Base-by-base conservation (phyloP, 768 basidiomycete genomes). In the Hypsizygus marmoreus region DNA sequence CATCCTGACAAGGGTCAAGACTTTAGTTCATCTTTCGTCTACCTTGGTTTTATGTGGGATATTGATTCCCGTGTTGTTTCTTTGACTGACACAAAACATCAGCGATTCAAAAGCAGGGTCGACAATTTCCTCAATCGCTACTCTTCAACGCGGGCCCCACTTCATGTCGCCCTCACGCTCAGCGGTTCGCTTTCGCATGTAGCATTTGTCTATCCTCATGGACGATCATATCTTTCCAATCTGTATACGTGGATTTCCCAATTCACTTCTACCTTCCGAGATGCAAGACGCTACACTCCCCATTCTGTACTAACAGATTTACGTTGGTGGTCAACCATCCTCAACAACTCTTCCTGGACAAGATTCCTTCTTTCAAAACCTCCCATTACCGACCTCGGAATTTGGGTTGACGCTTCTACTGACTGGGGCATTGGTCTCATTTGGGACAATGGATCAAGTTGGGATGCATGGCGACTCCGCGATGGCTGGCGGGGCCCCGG, bases 361-460 rank as follows among this genome's bases (percentile, higher is more conserved):
- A 52, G 65, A 3, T 44, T 49, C 0, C 56, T 67, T 10, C 9
- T 10, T 2, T 45, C 49, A 4, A 28, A 26, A 17, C 31, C 24
- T 1, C 45, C 48, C 1, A 13, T 50, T 0, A 23, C 13, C 0
- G 56, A 62, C 30, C 31, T 57, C 1, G 45, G 43, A 1, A 38
- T 72, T 7, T 72, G 34, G 30, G 68, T 70, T 4, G 71, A 73
- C 43, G 68, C 69, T 0, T 71, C 67, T 0, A 73, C 70, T 0
- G 56, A 52, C 0, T 73, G 65, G 64, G 73, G 73, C 8, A 65
- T 76, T 23, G 72, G 74, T 1, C 24, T 74, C 4, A 23, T 66
- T 4, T 33, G 64, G 7, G 51, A 50, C 1, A 39, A 37, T 1
- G 16, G n/a, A n/a, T n/a, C n/a, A n/a, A n/a, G 26, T 1, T 75